Evolutionary conservation across 768 basidiomycete species (phyloP).

Genomic region (Psilocybe sp.): DNA sequence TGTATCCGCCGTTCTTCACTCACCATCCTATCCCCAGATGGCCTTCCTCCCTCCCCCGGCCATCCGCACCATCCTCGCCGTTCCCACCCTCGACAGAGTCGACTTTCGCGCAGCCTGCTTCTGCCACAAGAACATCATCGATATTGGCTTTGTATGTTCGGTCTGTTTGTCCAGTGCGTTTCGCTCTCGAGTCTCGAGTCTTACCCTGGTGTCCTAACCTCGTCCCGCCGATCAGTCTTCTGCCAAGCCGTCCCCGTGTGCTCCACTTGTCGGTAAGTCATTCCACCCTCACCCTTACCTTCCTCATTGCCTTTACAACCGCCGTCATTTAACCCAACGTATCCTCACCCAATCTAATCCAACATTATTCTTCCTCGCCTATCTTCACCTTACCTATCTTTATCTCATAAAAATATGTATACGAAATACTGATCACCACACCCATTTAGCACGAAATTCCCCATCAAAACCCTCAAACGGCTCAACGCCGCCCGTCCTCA

Average conservation of each 20-base stretch:
- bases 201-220: conserved; percentile 4
- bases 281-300: conserved; percentile 6
- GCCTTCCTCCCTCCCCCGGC: conserved; percentile 58
- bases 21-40: conserved; percentile 82
- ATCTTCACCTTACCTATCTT: too few species aligned
- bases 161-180: conserved; percentile 91
- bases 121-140: conserved; percentile 96
- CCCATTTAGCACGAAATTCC: conserved; percentile 96
- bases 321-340: too few species aligned
- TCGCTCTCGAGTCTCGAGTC: conserved; percentile 2
- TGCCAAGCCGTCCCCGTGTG: conserved; percentile 93
- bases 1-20: conserved; percentile 4
- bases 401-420: too few species aligned
- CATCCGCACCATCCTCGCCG: conserved; percentile 72
- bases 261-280: conserved; percentile 83
- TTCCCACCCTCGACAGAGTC: conserved; percentile 91
- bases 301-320: conserved; percentile 3
- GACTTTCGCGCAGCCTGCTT: conserved; percentile 98
- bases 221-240: conserved; percentile 57
- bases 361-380: too few species aligned
- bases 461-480: conserved; percentile 86
- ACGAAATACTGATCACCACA: too few species aligned
- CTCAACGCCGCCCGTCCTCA: conserved; percentile 59
- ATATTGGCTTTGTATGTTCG: conserved; percentile 97
- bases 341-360: too few species aligned